phyloP scores from a whole-genome alignment of 1,284 basidiomycete genomes.

The Hymenochaete sp. region DNA sequence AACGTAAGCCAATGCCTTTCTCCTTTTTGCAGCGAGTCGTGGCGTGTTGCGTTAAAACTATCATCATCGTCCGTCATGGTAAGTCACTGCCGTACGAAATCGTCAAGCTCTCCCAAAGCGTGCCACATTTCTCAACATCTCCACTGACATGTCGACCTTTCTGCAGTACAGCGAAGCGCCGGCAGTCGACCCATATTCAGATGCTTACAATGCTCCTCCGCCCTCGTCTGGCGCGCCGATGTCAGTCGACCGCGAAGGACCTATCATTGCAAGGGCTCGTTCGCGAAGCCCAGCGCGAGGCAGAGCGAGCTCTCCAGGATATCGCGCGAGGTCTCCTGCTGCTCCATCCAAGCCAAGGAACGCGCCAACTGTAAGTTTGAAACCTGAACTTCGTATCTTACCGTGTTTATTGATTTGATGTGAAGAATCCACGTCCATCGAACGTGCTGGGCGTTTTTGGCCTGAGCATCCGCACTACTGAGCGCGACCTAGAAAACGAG shows the following conservation, averaged over 20 bases:
- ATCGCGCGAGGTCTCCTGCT: slow-evolving; percentile 36
- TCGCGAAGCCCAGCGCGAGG: slow-evolving; percentile 56
- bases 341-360: slow-evolving; percentile 54
- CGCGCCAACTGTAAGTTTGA: slow-evolving; percentile 65
- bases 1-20: slow-evolving; percentile 2
- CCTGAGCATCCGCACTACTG: slow-evolving; percentile 87
- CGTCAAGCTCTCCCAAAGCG: no score
- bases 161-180: slow-evolving; percentile 40
- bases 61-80: no score
- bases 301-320: slow-evolving; percentile 40
- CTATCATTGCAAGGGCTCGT: slow-evolving; percentile 42
- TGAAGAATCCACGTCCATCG: slow-evolving; percentile 76
- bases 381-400: slow-evolving; percentile 16
- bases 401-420: slow-evolving; percentile 21
- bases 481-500: slow-evolving; percentile 91
- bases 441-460: slow-evolving; percentile 95
- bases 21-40: slow-evolving; percentile 10
- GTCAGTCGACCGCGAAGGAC: slow-evolving; percentile 34
- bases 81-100: no score
- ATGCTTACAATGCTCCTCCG: slow-evolving; percentile 64
- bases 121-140: neutral
- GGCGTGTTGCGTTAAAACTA: no score
- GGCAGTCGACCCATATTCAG: slow-evolving; percentile 69
- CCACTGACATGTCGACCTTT: slow-evolving; percentile 9
- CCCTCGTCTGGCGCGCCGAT: slow-evolving; percentile 32